Base-by-base conservation (phyloP, 176 grass and related monocot species). In the Bromus sterilis region DNA sequence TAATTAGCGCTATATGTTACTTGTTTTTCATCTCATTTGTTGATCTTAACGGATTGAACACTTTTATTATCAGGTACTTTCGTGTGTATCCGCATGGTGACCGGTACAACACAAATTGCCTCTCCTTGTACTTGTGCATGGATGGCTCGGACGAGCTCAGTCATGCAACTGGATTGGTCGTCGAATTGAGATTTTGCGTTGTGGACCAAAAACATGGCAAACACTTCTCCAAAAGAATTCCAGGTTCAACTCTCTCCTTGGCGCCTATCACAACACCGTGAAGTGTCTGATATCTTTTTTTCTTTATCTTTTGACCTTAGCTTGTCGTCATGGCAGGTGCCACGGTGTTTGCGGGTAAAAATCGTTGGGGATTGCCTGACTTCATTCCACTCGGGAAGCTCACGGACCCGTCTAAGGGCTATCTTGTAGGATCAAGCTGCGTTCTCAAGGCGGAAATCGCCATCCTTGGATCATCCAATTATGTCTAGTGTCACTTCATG, bases 51-150 rank as follows among this genome's bases (percentile, higher is more conserved):
- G n/a, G n/a, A n/a, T n/a, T n/a, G n/a, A n/a, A n/a, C n/a, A n/a
- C n/a, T n/a, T n/a, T n/a, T n/a, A n/a, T n/a, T n/a, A n/a, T n/a
- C n/a, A n/a, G n/a, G n/a, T n/a, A n/a, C n/a, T n/a, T n/a, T n/a
- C n/a, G n/a, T n/a, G n/a, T n/a, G n/a, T n/a, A n/a, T n/a, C n/a
- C n/a, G n/a, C n/a, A n/a, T n/a, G 9, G 55, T 36, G 53, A 79
- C 8, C 0, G 21, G 9, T 79, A 31, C 56, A 78, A 15, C 56
- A 78, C 56, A 15, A 39, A 40, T 28, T 85, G 55, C 18, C 40
- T 79, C 28, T 85, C 76, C n/a, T 11, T 79, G 53, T 85, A 2
- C 66, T 39, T 79, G 21, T 4, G 37, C 55, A 66, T 48, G 39
- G n/a, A 62, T 51, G 41, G 34, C 12, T 26, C 3, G 1, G 77